These are phyloP conservation scores for Schrenkiella parvula DNA, from an alignment of 345 rosid genomes.

Conservation along the genomic window DNA sequence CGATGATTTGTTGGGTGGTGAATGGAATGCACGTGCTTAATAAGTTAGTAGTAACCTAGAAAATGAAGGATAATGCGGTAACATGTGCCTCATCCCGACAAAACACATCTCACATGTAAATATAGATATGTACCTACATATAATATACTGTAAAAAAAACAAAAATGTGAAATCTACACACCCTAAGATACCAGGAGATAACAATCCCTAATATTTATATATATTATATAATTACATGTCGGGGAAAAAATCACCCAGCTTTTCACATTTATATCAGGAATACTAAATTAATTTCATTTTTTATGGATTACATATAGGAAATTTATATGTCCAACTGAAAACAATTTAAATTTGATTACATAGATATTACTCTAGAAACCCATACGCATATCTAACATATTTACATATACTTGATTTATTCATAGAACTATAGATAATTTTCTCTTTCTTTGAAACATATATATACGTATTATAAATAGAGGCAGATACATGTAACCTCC, in stretches of 20 bases:
- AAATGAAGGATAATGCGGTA: slow-evolving; percentile 34
- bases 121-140: neutral
- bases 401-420: neutral
- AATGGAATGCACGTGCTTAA: slow-evolving; percentile 37
- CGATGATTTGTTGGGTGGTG: slow-evolving; percentile 27
- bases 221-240: neutral
- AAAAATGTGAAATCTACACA: slow-evolving; percentile 5
- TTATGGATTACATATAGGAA: neutral
- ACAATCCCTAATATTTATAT: neutral
- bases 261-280: slow-evolving; percentile 9
- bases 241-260: neutral
- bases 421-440: neutral
- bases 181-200: slow-evolving; percentile 1
- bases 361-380: slow-evolving; percentile 1
- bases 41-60: slow-evolving; percentile 33
- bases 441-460: slow-evolving; percentile 12
- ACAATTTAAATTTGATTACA: neutral
- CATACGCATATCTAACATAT: neutral
- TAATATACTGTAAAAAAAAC: neutral
- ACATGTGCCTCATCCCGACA: slow-evolving; percentile 40
- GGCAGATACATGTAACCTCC: slow-evolving; percentile 27
- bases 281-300: neutral
- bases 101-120: slow-evolving; percentile 30
- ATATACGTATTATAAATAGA: slow-evolving; percentile 22
- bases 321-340: neutral